These are phyloP conservation scores for Magnolia sinica DNA, from an alignment of 164 flowering plant species.

Conservation along the genomic window DNA sequence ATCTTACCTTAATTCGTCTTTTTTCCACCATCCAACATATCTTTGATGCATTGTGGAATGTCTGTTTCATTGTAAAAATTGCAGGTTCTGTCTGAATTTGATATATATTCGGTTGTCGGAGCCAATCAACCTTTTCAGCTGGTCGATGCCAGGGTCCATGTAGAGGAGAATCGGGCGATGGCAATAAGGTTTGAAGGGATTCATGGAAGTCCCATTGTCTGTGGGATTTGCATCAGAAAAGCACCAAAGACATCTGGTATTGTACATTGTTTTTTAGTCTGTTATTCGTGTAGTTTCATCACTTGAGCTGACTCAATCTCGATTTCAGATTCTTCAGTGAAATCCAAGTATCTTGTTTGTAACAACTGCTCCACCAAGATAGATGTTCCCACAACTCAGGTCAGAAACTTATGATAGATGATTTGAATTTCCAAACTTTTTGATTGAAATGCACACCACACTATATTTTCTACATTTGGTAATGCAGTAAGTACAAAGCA, in stretches of 20 bases:
- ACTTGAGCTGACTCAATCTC: not conserved
- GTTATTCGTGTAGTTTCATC: too few species aligned
- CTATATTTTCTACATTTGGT: too few species aligned
- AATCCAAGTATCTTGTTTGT: constrained; percentile 41
- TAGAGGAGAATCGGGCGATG: constrained; percentile 47
- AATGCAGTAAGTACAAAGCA: too few species aligned
- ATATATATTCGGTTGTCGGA: constrained; percentile 69
- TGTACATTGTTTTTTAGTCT: not conserved
- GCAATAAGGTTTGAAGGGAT: constrained; percentile 59
- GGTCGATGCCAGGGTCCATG: constrained; percentile 47
- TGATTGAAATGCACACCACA: not conserved
- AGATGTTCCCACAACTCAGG: constrained; percentile 54
- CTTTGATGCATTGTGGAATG: not conserved
- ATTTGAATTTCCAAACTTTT: not conserved
- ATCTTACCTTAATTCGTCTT: too few species aligned
- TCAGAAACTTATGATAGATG: constrained; percentile 14
- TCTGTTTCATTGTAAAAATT: not conserved
- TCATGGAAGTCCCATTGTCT: constrained; percentile 63
- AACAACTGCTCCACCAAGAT: constrained; percentile 56
- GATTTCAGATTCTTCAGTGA: constrained; percentile 4
- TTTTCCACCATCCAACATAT: too few species aligned
- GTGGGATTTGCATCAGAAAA: constrained; percentile 69
- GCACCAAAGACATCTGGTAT: constrained; percentile 48
- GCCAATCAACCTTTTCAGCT: constrained; percentile 73
- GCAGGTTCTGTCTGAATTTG: constrained; percentile 43